phyloP scores from a whole-genome alignment of 148 eudicot genomes.

The Cornus suecica region DNA sequence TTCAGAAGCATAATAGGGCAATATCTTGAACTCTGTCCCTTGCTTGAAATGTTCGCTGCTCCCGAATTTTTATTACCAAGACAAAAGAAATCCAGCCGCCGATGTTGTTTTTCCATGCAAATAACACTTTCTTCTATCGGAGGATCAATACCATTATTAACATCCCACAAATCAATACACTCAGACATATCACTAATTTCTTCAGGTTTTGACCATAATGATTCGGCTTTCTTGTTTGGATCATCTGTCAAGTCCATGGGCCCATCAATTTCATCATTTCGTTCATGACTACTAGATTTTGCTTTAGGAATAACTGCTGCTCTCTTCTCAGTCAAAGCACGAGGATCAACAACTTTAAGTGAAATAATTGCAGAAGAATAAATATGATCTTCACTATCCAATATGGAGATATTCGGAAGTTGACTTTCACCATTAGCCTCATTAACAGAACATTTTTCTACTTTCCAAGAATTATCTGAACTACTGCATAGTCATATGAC shows the following conservation, averaged over 20 bases:
- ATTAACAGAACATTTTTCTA: conserved; percentile 30
- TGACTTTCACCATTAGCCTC: conserved; percentile 29
- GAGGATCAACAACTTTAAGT: conserved; percentile 68
- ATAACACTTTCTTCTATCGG: conserved; percentile 74
- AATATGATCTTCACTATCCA: conserved; percentile 9
- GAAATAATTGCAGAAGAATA: conserved; percentile 40
- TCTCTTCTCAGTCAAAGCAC: conserved; percentile 29
- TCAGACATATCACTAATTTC: conserved; percentile 19
- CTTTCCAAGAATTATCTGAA: conserved; percentile 25
- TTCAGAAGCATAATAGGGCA: conserved; percentile 74
- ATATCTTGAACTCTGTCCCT: conserved; percentile 31
- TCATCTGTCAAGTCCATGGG: no score
- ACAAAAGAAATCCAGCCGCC: conserved; percentile 50
- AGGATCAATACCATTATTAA: conserved; percentile 45
- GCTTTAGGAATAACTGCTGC: conserved; percentile 22
- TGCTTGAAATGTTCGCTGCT: conserved; percentile 14
- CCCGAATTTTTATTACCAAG: conserved; percentile 33
- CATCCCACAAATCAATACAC: conserved; percentile 69
- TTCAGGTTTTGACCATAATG: conserved; percentile 26
- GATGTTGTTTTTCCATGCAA: conserved; percentile 56
- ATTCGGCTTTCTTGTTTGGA: not conserved
- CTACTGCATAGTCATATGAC: conserved; percentile 32
- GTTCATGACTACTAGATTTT: conserved; percentile 4
- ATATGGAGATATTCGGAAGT: conserved; percentile 22
- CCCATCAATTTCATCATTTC: conserved; percentile 21